Percentiles rank a stretch among this genome's conserved stretches.
These are phyloP conservation scores for Botrytis fabae DNA, from an alignment of 2,329 filamentous ascomycete species.

Conservation along the genomic window DNA sequence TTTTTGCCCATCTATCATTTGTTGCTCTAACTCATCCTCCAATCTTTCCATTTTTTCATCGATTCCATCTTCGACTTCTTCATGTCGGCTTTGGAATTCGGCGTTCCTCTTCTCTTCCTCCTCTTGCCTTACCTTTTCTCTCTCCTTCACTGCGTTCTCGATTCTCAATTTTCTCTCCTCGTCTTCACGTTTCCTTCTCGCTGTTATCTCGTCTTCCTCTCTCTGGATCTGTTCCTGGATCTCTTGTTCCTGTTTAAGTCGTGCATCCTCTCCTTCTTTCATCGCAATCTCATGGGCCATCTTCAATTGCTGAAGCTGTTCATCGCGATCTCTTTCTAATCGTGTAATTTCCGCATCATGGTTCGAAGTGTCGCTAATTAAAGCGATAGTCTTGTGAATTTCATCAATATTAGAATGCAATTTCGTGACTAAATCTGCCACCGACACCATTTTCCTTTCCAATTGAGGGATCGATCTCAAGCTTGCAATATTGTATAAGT, in stretches of 20 bases:
- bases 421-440: conserved; percentile 33
- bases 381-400: conserved; percentile 33
- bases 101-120: conserved; percentile 30
- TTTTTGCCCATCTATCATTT: conserved; percentile 33
- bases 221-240: conserved; percentile 26
- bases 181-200: conserved; percentile 29
- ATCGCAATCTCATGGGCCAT: conserved; percentile 28
- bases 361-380: conserved; percentile 31
- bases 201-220: conserved; percentile 32
- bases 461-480: conserved; percentile 1
- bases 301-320: conserved; percentile 30
- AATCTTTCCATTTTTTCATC: conserved; percentile 35
- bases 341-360: conserved; percentile 35
- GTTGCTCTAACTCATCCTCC: conserved; percentile 37
- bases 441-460: conserved; percentile 20
- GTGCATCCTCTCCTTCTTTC: conserved; percentile 24
- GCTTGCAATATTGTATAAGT: not conserved
- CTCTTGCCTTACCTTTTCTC: conserved; percentile 27
- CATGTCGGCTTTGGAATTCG: conserved; percentile 30
- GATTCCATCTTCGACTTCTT: conserved; percentile 28
- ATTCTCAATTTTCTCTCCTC: conserved; percentile 28
- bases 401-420: conserved; percentile 38
- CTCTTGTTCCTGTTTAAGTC: conserved; percentile 27
- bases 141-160: conserved; percentile 18
- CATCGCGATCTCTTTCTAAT: conserved; percentile 32